Conservation (phyloP, 1,284 basidiomycete genomes). For the Leccinum proximum region DNA sequence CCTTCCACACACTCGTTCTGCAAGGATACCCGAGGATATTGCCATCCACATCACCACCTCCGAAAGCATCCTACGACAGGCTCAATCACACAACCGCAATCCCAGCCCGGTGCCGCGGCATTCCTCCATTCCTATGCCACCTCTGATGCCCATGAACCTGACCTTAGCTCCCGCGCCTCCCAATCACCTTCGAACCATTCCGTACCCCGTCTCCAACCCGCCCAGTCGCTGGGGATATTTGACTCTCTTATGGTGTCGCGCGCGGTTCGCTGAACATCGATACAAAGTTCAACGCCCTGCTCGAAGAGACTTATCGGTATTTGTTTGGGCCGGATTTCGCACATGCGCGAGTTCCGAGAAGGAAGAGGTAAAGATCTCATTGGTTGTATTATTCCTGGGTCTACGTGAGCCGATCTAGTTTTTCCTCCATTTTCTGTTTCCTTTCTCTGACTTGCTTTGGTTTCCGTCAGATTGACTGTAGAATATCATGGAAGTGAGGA, state of each 20-base stretch:
- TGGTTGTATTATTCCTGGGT: conserved; percentile 40
- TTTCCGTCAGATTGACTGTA: conserved; percentile 9
- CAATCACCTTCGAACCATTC: conserved; percentile 11
- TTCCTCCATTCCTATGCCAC: conserved; percentile 21
- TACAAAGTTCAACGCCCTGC: conserved; percentile 55
- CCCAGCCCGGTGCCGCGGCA: conserved; percentile 8
- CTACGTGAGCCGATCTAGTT: conserved; percentile 53
- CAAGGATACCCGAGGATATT: background rate
- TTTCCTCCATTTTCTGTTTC: background rate
- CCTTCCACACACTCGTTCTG: conserved; percentile 7
- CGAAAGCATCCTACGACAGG: conserved; percentile 1
- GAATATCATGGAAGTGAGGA: conserved; percentile 40
- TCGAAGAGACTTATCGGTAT: conserved; percentile 66
- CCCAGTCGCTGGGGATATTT: background rate
- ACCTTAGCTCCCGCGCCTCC: conserved; percentile 15
- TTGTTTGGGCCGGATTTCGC: conserved; percentile 70
- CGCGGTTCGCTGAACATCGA: conserved; percentile 34
- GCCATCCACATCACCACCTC: background rate
- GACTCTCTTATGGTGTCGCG: conserved; percentile 22
- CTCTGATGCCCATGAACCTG: conserved; percentile 18
- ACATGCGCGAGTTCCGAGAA: conserved; percentile 13
- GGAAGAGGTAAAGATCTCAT: too few species aligned
- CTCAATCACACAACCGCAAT: conserved; percentile 17
- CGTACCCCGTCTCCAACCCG: background rate
- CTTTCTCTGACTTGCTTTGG: background rate